These are phyloP conservation scores for Chrysoporthe deuterocubensis DNA, from an alignment of 2,329 filamentous ascomycete genomes.

Conservation along the genomic window DNA sequence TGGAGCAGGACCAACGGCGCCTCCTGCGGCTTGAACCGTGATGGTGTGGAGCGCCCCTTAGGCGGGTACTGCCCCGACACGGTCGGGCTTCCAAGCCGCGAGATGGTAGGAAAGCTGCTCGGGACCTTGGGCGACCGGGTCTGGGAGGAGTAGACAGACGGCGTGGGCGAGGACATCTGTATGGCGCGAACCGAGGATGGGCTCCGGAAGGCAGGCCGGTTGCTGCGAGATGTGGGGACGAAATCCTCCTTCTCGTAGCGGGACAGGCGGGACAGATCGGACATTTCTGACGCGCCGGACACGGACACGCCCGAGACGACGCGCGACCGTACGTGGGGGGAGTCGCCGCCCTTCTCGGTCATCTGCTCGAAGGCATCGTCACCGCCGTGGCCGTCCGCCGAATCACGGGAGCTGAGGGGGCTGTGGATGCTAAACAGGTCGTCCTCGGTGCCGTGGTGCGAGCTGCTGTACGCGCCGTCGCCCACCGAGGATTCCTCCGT, in stretches of 20 bases:
- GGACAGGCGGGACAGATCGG: constrained; percentile 56
- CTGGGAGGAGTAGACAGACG: constrained; percentile 60
- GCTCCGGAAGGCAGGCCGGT: constrained; percentile 69
- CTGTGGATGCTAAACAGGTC: constrained; percentile 64
- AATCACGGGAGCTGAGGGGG: constrained; percentile 60
- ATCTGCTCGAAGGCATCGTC: constrained; percentile 31
- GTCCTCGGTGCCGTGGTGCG: constrained; percentile 56
- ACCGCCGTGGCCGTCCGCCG: constrained; percentile 42
- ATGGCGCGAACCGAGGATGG: constrained; percentile 71
- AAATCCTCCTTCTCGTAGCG: constrained; percentile 57
- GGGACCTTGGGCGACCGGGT: constrained; percentile 54
- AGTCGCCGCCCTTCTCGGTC: constrained; percentile 29
- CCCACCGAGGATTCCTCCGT: constrained; percentile 32
- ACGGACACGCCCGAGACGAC: constrained; percentile 35
- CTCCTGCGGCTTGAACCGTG: constrained; percentile 59
- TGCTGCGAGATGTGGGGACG: constrained; percentile 59
- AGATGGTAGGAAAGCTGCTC: constrained; percentile 51
- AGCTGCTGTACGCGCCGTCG: constrained; percentile 51
- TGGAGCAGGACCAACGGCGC: constrained; percentile 78
- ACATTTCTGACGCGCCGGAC: constrained; percentile 48
- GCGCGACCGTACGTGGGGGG: constrained; percentile 43
- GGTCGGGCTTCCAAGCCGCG: constrained; percentile 60
- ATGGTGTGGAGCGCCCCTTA: constrained; percentile 57
- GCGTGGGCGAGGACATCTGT: constrained; percentile 71
- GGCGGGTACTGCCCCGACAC: constrained; percentile 57